A percentile compares a stretch with the other conserved stretches of the same genome.
These are phyloP conservation scores for Trametes hirsuta DNA, from an alignment of 1,284 basidiomycete species.

Conservation along the genomic window DNA sequence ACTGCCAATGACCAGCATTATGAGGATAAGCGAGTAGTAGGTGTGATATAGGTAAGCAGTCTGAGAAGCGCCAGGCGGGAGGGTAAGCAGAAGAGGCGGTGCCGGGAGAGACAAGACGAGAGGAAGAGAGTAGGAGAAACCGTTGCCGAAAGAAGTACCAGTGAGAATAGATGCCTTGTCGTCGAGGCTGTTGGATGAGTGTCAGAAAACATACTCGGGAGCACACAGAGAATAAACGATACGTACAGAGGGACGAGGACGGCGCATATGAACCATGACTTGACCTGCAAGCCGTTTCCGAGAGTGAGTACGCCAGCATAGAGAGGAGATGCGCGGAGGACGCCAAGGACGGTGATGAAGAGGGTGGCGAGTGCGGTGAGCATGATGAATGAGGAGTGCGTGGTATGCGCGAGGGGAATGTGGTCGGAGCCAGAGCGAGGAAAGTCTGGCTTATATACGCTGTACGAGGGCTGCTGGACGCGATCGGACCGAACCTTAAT, in stretches of 20 bases:
- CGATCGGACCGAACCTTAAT: slow-evolving; percentile 7
- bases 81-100: neutral
- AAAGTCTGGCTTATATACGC: neutral
- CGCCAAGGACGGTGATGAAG: slow-evolving; percentile 5
- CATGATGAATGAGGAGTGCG: neutral
- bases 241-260: neutral
- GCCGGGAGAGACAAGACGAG: neutral
- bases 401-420: neutral
- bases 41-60: neutral
- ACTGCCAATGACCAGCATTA: neutral
- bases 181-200: neutral
- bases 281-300: neutral
- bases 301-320: slow-evolving; percentile 6
- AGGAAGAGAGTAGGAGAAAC: neutral
- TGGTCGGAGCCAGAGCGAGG: neutral
- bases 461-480: neutral
- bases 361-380: slow-evolving; percentile 4
- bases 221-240: neutral
- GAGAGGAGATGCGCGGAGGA: slow-evolving; percentile 3
- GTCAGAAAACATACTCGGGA: neutral
- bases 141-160: neutral
- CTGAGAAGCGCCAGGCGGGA: neutral
- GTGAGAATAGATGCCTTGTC: neutral
- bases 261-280: neutral
- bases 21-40: neutral